Base-by-base conservation (phyloP, 495 filamentous ascomycete species). In the Lentithecium fluviatile region DNA sequence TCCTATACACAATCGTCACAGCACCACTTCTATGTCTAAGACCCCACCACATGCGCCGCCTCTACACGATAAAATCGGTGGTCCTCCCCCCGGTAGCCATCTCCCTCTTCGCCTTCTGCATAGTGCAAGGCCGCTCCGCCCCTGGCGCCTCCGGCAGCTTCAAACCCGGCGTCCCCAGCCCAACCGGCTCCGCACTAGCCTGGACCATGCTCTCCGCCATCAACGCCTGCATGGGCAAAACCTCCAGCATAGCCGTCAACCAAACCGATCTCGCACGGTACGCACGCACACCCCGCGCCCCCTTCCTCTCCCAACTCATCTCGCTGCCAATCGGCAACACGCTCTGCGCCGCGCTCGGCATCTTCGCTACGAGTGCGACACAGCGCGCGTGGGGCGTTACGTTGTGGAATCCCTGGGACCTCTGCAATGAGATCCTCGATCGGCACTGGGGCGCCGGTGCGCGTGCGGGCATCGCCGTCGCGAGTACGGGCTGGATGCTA, bases 1-100 rank as follows among this genome's bases (percentile, higher is more conserved):
- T 51, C 11, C 47, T 51, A 10, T 51, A 51, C 47, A 51, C 47
- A 19, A 10, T 32, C 19, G 10, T 51, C 47, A 24, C 47, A 6
- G 47, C 47, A 10, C 47, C 47, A 15, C 23, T 51, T 29, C 23
- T 51, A 11, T 21, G 21, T 8, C 23, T 51, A 10, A 24, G 23
- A 29, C 47, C 47, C 17, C 24, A 13, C 11, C 47, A 51, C 24
- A 51, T 51, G 47, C 47, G 47, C 12, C 47, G 47, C 47, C 47
- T 51, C 7, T 51, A 51, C 47, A 51, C 47, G 47, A 51, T 51
- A 12, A 51, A 51, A 19, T 51, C 47, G 6, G 21, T 51, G 13
- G 47, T 51, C 23, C 47, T 51, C 10, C 47, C 47, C 10, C 47
- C 47, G 6, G 47, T 51, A 6, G 47, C 47, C 47, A 51, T 51